Base-by-base conservation (phyloP, 176 grass and related monocot species). In the Typha latifolia region DNA sequence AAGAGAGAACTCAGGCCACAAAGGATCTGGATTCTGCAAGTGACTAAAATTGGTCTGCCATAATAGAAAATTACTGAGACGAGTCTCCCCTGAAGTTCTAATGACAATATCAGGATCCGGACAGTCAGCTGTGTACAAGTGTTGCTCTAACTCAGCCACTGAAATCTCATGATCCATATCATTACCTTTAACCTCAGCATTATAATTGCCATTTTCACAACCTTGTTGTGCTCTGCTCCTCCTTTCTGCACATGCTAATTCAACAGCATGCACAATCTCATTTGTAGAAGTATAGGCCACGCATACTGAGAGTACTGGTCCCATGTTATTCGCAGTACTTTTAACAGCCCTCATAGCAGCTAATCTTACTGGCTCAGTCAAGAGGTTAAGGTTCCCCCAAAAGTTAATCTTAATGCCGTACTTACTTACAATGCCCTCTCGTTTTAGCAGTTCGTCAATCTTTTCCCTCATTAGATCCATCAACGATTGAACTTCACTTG, bases 391-490 rank as follows among this genome's bases (percentile, higher is more conserved):
- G 48, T 75, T 76, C 12, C 92, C 92, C 88, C 88, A 91, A 47
- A 96, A 96, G 49, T 89, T 89, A 69, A 91, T 72, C 73, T 70
- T 91, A 21, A 79, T 77, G 51, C 85, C 72, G 16, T 81, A 22
- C 74, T 73, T 86, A 67, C 86, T 76, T 22, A 91, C 80, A 37
- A 96, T 23, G 51, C 56, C 84, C 14, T 47, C 71, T 51, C 88
- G 82, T 3, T 85, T 78, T 12, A 86, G 26, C 13, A 96, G 27
- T 24, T 91, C 78, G 0, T 84, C 87, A 55, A 96, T 86, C 62
- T 96, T 96, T 50, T 88, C 79, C 67, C 84, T 84, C 85, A 96
- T 86, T 14, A 91, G 62, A 66, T 86, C 71, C 92, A 96, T 91
- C 63, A 96, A 81, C 22, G 74, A 29, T 16, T 77, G 69, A 10